A percentile compares a stretch with the other conserved stretches of the same genome.
Conservation (phyloP, 2,329 filamentous ascomycete species). For the Talaromyces marneffei region DNA sequence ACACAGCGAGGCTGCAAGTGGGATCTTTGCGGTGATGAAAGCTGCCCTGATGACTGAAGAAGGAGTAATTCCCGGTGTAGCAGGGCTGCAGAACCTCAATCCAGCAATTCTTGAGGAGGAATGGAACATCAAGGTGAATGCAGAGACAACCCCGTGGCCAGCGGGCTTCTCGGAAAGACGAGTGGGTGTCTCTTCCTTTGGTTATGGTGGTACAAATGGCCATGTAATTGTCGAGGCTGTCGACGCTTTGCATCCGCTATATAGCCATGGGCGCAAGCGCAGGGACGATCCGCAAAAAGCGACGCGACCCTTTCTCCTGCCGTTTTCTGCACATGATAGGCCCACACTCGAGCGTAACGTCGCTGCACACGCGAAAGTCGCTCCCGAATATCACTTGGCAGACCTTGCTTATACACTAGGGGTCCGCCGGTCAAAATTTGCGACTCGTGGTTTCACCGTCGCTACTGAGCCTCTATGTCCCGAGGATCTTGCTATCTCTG, state of each 20-base stretch:
- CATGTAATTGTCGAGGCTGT: constrained; percentile 22
- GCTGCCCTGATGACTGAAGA: constrained; percentile 27
- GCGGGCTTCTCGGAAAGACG: constrained; percentile 18
- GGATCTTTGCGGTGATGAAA: constrained; percentile 24
- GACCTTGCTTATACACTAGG: not conserved
- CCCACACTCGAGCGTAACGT: not conserved
- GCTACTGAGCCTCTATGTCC: no score
- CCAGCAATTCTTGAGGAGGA: constrained; percentile 20
- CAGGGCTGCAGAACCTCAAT: constrained; percentile 15
- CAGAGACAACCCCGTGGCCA: constrained; percentile 14
- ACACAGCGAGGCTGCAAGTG: constrained; percentile 28
- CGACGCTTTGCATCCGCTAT: not conserved
- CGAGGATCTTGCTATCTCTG: not conserved
- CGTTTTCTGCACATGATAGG: not conserved
- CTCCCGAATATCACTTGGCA: not conserved
- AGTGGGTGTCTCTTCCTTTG: constrained; percentile 41
- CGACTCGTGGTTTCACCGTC: not conserved
- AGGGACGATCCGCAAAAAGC: not conserved
- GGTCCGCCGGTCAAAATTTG: not conserved
- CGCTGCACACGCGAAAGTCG: not conserved
- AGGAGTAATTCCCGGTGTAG: not conserved
- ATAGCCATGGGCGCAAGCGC: not conserved
- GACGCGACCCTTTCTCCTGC: not conserved
- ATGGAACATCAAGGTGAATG: constrained; percentile 20
- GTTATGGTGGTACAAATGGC: constrained; percentile 34